A percentile compares a stretch with the other conserved stretches of the same genome.
Conservation (phyloP, 441 rosid species). For the Kokia cookei region DNA sequence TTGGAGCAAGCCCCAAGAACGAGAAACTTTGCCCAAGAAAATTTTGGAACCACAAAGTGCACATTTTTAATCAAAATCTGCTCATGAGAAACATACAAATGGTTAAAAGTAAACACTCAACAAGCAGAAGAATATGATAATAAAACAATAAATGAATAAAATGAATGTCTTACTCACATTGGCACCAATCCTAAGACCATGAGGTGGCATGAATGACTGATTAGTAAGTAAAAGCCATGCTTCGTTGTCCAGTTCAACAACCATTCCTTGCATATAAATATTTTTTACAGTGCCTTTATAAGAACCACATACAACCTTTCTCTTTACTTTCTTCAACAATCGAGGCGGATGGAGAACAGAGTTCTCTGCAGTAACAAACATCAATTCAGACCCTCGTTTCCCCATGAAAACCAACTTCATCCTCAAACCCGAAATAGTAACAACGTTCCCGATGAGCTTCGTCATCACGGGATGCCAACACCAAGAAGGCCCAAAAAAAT, state of each 20-base stretch:
- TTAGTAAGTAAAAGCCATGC: slow-evolving; percentile 85
- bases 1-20: slow-evolving; percentile 82
- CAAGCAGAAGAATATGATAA: background rate
- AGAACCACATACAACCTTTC: slow-evolving; percentile 47
- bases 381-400: slow-evolving; percentile 43
- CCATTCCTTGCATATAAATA: slow-evolving; percentile 67
- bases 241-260: slow-evolving; percentile 75
- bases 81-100: slow-evolving; percentile 7
- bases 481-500: slow-evolving; percentile 56
- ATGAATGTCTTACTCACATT: slow-evolving; percentile 45
- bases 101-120: background rate
- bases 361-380: slow-evolving; percentile 46
- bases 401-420: slow-evolving; percentile 58
- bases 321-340: slow-evolving; percentile 26
- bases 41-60: slow-evolving; percentile 74
- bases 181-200: slow-evolving; percentile 69
- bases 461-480: slow-evolving; percentile 69
- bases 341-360: slow-evolving; percentile 47
- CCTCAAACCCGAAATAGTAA: slow-evolving; percentile 52
- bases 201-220: slow-evolving; percentile 46
- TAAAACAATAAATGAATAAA: background rate
- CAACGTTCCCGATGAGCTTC: slow-evolving; percentile 52
- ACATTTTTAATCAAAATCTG: slow-evolving; percentile 70
- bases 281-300: slow-evolving; percentile 71
- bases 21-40: slow-evolving; percentile 60